These are phyloP conservation scores for Gossypium australe DNA, from an alignment of 345 rosid genomes.

Conservation along the genomic window DNA sequence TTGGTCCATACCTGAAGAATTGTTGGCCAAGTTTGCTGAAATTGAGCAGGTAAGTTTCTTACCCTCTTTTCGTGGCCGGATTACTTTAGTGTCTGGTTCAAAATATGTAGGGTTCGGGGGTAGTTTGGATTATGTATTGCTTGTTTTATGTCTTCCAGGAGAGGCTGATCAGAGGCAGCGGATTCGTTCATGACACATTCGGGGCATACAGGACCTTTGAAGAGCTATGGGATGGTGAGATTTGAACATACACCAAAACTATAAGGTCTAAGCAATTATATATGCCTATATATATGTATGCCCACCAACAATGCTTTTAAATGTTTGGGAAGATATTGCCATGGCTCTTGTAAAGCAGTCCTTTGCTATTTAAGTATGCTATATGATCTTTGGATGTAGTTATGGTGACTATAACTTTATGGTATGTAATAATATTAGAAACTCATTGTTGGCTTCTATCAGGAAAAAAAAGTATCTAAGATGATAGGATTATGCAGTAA, in stretches of 20 bases:
- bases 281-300: no score
- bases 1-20: conserved; percentile 42
- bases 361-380: no score
- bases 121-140: not conserved
- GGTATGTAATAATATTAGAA: no score
- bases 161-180: conserved; percentile 28
- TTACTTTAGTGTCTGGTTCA: not conserved
- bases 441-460: no score
- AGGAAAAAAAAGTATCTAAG: no score
- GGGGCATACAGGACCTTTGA: conserved; percentile 33
- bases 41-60: conserved; percentile 50
- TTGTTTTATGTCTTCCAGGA: not conserved
- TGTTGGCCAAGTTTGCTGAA: conserved; percentile 33
- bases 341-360: no score
- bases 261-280: not conserved
- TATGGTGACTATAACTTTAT: no score
- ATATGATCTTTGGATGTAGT: no score
- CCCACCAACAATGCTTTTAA: no score
- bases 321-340: no score
- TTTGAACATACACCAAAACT: not conserved
- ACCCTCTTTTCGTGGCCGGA: not conserved
- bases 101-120: not conserved
- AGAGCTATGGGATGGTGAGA: conserved; percentile 41
- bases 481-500: no score
- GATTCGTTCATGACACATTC: conserved; percentile 32